Conservation (phyloP, 1,284 basidiomycete genomes). For the Cystobasidiaceae sp. region DNA sequence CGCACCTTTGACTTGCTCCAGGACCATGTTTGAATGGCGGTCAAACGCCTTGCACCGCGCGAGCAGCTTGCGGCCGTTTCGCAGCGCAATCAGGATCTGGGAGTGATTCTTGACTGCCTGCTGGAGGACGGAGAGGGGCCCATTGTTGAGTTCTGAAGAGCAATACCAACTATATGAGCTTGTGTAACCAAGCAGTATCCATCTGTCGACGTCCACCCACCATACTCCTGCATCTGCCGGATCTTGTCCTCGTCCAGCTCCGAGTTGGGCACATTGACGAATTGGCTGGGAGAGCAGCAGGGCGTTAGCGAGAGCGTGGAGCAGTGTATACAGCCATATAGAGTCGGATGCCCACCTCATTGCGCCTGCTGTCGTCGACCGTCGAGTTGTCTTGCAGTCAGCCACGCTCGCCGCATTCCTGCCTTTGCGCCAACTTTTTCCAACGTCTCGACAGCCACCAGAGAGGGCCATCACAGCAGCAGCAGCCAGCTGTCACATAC, state of each 20-base stretch:
- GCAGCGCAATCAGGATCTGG: slow-evolving; percentile 91
- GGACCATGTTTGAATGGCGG: slow-evolving; percentile 96
- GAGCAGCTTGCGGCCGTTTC: slow-evolving; percentile 98
- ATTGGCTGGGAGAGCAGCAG: slow-evolving; percentile 63
- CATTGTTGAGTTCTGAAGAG: slow-evolving; percentile 49
- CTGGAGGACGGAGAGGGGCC: slow-evolving; percentile 94
- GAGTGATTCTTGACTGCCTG: slow-evolving; percentile 96
- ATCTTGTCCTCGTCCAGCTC: slow-evolving; percentile 96
- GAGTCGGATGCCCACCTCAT: not conserved
- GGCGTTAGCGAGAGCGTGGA: not conserved
- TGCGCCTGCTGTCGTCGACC: too few species aligned
- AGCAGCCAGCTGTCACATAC: not conserved
- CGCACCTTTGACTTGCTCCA: slow-evolving; percentile 96
- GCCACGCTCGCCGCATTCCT: not conserved
- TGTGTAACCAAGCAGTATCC: not conserved
- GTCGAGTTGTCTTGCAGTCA: not conserved
- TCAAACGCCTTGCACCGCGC: slow-evolving; percentile 99
- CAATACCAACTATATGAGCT: slow-evolving; percentile 2
- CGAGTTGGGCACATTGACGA: slow-evolving; percentile 91
- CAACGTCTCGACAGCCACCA: too few species aligned
- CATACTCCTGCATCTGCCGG: slow-evolving; percentile 67
- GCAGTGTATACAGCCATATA: not conserved
- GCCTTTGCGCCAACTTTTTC: too few species aligned
- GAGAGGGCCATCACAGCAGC: not conserved
- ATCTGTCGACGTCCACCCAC: not conserved